Conservation (phyloP, 331 rosid species). For the Rhamnella rubrinervis region DNA sequence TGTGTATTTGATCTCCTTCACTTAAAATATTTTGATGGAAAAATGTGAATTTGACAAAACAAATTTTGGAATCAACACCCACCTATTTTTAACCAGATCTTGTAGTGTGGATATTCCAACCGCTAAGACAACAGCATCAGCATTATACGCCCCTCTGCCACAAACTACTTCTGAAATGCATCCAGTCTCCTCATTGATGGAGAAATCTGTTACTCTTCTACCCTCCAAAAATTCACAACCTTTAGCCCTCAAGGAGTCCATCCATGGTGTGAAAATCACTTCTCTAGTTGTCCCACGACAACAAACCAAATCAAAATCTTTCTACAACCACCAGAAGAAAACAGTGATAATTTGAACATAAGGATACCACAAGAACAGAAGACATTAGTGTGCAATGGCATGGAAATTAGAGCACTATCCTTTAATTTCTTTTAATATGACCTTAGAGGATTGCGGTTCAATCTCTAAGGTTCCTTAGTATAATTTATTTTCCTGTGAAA, state of each 20-base stretch:
- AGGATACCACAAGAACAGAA: neutral
- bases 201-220: constrained; percentile 35
- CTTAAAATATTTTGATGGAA: neutral
- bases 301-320: constrained; percentile 51
- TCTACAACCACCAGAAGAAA: constrained; percentile 30
- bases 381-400: neutral
- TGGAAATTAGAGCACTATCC: neutral
- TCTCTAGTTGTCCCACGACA: constrained; percentile 52
- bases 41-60: neutral
- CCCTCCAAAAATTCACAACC: constrained; percentile 51
- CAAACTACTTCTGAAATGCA: constrained; percentile 41
- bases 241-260: constrained; percentile 39
- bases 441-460: no score
- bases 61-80: constrained; percentile 5
- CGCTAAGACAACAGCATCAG: constrained; percentile 57
- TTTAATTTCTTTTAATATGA: neutral
- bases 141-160: constrained; percentile 27
- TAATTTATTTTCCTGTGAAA: no score
- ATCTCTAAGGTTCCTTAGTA: no score
- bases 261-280: constrained; percentile 48
- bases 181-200: constrained; percentile 38
- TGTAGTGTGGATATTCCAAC: constrained; percentile 45
- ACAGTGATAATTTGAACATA: neutral
- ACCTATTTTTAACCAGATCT: constrained; percentile 47
- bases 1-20: neutral